These are phyloP conservation scores for Earliella scabrosa DNA, from an alignment of 1,284 basidiomycete species.

Conservation along the genomic window DNA sequence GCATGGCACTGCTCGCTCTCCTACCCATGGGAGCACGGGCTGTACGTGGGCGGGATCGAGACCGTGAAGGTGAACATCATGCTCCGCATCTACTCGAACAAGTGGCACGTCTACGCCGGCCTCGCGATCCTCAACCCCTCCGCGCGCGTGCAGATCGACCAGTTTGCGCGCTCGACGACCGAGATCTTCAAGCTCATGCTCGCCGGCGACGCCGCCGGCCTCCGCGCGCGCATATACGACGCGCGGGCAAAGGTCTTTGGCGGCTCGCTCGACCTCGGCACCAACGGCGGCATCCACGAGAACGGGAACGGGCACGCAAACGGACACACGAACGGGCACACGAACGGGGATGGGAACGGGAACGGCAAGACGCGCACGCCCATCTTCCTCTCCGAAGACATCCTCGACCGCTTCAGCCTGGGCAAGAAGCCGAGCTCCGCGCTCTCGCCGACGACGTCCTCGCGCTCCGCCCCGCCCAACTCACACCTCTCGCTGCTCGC, in stretches of 20 bases:
- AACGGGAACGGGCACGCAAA: neutral
- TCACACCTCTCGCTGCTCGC: constrained; percentile 96
- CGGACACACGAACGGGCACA: neutral
- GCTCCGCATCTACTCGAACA: constrained; percentile 94
- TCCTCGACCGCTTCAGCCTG: constrained; percentile 90
- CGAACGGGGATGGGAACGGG: neutral
- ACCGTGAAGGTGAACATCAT: constrained; percentile 98
- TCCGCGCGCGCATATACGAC: constrained; percentile 77
- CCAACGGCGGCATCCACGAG: constrained; percentile 6
- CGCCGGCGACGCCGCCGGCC: constrained; percentile 67
- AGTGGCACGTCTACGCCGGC: constrained; percentile 99
- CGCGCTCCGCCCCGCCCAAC: constrained; percentile 55
- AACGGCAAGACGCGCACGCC: constrained; percentile 46
- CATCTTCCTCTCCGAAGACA: constrained; percentile 86
- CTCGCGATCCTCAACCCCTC: constrained; percentile 95
- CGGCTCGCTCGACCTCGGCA: constrained; percentile 19
- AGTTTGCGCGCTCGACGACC: constrained; percentile 85
- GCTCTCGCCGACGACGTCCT: neutral
- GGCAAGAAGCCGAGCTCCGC: constrained; percentile 44
- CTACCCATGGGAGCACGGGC: constrained; percentile 96
- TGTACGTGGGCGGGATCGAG: constrained; percentile 98
- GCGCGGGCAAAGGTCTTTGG: constrained; percentile 85
- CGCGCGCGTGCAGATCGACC: constrained; percentile 89
- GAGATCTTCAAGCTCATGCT: constrained; percentile 98
- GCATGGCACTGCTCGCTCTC: constrained; percentile 83